Evolutionary conservation across 805 yeast genomes (phyloP), one percentile per base, ranked within the genome.

Genomic region (Teunomyces atbi): DNA sequence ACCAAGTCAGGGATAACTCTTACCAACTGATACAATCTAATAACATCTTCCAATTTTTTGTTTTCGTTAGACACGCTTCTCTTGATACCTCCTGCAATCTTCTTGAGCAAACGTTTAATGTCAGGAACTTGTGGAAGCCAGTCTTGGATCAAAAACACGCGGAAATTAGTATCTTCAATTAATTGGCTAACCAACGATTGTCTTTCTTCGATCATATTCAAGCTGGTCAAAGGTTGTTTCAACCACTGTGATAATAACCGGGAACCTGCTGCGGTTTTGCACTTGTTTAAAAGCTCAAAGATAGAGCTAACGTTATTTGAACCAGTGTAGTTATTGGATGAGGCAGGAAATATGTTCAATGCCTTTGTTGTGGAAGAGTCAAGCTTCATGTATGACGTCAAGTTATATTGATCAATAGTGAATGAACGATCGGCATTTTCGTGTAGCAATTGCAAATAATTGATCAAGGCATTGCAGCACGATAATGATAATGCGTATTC

Each of bases 341-440:
- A 13, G 15, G 16, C 15, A 2, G 97, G 96, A 68, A 91, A 89
- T 21, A 94, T 72, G 60, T 92, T 92, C 49, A 94, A 71, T 0
- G 98, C 96, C 47, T 82, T 82, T 45, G 91, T 81, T 0, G 98
- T 96, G 1, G 97, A 83, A 5, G 92, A 81, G 61, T 94, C 99
- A 41, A 94, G 75, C 58, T 88, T 86, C 96, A 94, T 89, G 63
- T 76, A 91, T 52, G 86, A 83, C n/a, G 80, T 72, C 42, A 92
- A 73, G 47, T 84, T 83, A 63, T 91, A 92, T 52, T 78, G 77
- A 23, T 77, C 77, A 20, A 94, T 66, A 16, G 76, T 66, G 54
- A 75, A 82, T 12, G 74, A 64, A 13, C 86, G 86, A 33, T 75
- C 69, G 48, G 79, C 76, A 45, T 79, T 77, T 46, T 82, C 82